phyloP scores from a whole-genome alignment of 2,329 filamentous ascomycete species.

The Emmonsiellopsis sp. region DNA sequence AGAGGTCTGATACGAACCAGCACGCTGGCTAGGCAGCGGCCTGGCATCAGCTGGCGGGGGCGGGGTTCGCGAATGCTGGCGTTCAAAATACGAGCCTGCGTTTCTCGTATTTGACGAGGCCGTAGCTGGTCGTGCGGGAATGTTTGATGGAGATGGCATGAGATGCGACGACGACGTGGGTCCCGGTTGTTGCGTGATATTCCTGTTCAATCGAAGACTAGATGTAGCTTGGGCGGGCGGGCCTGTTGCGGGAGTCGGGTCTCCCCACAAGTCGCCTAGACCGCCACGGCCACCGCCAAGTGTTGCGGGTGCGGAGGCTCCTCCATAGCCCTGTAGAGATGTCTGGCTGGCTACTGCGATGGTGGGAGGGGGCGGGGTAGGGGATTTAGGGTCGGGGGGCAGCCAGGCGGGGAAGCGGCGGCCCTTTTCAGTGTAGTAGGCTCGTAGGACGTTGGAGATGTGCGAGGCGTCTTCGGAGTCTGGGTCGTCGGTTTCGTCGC shows the following conservation, averaged over 20 bases:
- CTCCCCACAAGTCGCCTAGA: constrained; percentile 53
- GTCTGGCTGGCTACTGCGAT: constrained; percentile 43
- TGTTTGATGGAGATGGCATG: constrained; percentile 12
- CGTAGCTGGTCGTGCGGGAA: constrained; percentile 7
- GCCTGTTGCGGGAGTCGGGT: constrained; percentile 24
- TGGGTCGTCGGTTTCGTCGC: constrained; percentile 35
- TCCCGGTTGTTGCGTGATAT: constrained; percentile 3
- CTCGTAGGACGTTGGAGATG: constrained; percentile 83
- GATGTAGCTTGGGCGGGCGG: constrained; percentile 24
- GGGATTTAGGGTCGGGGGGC: constrained; percentile 75
- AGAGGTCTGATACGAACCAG: constrained; percentile 62
- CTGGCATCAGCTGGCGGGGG: constrained; percentile 34
- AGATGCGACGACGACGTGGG: constrained; percentile 3
- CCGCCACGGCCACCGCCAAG: constrained; percentile 37
- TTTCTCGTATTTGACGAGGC: constrained; percentile 1
- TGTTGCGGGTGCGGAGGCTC: constrained; percentile 10
- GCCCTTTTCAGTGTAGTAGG: constrained; percentile 86
- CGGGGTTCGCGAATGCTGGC: constrained; percentile 19
- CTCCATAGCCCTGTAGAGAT: constrained; percentile 39
- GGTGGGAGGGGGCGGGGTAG: constrained; percentile 41
- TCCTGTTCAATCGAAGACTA: constrained; percentile 30
- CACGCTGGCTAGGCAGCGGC: constrained; percentile 62
- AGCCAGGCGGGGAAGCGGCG: constrained; percentile 77
- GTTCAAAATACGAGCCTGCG: constrained; percentile 4
- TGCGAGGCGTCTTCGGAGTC: constrained; percentile 75